These are phyloP conservation scores for Globisporangium echinulatum DNA, from an alignment of 352 stramenopile species.

Conservation along the genomic window DNA sequence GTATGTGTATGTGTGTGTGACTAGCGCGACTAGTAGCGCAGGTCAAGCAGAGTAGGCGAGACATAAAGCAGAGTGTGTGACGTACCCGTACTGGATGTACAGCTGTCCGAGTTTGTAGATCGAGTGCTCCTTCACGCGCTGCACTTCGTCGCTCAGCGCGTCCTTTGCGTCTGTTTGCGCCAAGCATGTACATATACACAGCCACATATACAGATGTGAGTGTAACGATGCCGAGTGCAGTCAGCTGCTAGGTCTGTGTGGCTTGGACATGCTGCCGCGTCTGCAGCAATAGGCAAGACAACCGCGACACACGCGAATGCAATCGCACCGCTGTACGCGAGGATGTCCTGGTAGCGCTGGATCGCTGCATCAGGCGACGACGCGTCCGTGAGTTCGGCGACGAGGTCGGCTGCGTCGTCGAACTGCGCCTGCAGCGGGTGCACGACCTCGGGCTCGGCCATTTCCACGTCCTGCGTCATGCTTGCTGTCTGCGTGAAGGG, in stretches of 20 bases:
- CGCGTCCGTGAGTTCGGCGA: conserved; percentile 21
- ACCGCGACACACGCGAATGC: too few relatives aligned
- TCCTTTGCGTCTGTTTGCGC: conserved; percentile 41
- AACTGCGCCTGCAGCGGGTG: conserved; percentile 74
- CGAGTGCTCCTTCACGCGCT: conserved; percentile 92
- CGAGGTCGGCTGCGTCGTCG: conserved; percentile 62
- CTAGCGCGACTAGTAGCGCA: background rate
- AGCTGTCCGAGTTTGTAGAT: conserved; percentile 94
- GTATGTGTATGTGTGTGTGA: background rate
- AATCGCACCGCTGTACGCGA: conserved; percentile 43
- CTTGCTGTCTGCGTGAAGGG: background rate
- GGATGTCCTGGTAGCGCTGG: conserved; percentile 57
- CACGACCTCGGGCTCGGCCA: conserved; percentile 53
- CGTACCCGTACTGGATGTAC: conserved; percentile 84
- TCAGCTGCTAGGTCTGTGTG: background rate
- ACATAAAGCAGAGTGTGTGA: background rate
- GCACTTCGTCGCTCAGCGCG: conserved; percentile 58
- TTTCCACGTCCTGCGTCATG: conserved; percentile 57
- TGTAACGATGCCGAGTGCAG: background rate
- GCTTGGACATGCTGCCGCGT: conserved; percentile 1
- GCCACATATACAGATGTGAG: background rate
- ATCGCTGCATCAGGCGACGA: conserved; percentile 48
- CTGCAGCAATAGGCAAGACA: background rate
- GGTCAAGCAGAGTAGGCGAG: background rate
- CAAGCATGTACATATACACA: background rate